Evolutionary conservation across 768 basidiomycete genomes (phyloP).

Genomic region (Pulveroboletus ravenelii): DNA sequence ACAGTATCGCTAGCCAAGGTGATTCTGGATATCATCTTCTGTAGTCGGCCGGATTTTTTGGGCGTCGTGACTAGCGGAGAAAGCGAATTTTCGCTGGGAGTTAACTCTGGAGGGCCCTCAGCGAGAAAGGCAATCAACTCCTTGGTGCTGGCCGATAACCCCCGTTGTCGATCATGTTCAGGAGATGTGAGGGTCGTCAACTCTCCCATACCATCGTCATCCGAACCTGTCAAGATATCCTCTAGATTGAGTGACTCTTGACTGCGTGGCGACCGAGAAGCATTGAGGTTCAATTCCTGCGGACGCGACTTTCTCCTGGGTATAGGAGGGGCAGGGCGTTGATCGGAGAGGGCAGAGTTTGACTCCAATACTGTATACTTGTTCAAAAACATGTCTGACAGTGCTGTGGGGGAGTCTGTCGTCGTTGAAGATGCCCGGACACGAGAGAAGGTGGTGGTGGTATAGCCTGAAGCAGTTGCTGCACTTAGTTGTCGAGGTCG

Average conservation of each 20-base stretch:
- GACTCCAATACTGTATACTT: slow-evolving; percentile 28
- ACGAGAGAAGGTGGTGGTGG: slow-evolving; percentile 24
- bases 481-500: slow-evolving; percentile 47
- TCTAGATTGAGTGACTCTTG: slow-evolving; percentile 72
- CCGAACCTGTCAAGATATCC: slow-evolving; percentile 67
- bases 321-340: slow-evolving; percentile 19
- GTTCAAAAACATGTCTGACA: slow-evolving; percentile 14
- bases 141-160: slow-evolving; percentile 41
- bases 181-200: slow-evolving; percentile 34
- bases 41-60: slow-evolving; percentile 58
- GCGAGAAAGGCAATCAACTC: slow-evolving; percentile 56
- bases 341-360: slow-evolving; percentile 28
- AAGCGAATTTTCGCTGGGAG: slow-evolving; percentile 40
- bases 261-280: slow-evolving; percentile 31
- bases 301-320: slow-evolving; percentile 23
- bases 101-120: slow-evolving; percentile 47
- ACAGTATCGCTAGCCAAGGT: slow-evolving; percentile 41
- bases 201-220: slow-evolving; percentile 46
- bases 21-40: slow-evolving; percentile 80
- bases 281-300: slow-evolving; percentile 27
- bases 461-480: slow-evolving; percentile 35
- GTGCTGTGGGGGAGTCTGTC: slow-evolving; percentile 23
- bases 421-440: slow-evolving; percentile 32
- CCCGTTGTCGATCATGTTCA: slow-evolving; percentile 31
- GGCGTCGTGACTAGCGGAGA: slow-evolving; percentile 29